Conservation (phyloP, 1,139 yeast species). For the Meyerozyma elateridarum region DNA sequence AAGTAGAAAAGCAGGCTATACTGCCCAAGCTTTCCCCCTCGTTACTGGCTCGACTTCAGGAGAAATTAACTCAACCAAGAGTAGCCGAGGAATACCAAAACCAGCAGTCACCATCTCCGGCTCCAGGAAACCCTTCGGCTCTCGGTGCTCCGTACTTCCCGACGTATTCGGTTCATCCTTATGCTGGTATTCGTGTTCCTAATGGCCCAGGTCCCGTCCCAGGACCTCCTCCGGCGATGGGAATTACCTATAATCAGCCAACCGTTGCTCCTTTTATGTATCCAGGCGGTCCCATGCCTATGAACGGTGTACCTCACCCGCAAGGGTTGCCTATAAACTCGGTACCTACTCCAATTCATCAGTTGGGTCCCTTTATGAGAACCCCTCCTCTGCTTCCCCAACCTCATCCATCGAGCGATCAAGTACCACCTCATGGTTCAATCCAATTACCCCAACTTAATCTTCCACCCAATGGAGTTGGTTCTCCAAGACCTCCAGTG, state of each 20-base stretch:
- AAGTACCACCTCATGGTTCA: no score
- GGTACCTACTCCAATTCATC: background rate
- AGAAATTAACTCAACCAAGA: background rate
- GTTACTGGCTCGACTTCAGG: slow-evolving; percentile 4
- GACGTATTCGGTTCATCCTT: slow-evolving; percentile 21
- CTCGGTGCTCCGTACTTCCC: slow-evolving; percentile 29
- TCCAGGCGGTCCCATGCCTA: slow-evolving; percentile 1
- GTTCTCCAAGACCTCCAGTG: background rate
- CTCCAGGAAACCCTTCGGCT: no score
- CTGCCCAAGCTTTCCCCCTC: slow-evolving; percentile 6
- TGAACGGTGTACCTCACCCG: background rate
- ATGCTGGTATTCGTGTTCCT: slow-evolving; percentile 34
- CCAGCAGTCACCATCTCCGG: slow-evolving; percentile 8
- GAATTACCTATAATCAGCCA: slow-evolving; percentile 5
- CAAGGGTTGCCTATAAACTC: no score
- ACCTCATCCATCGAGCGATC: slow-evolving; percentile 7
- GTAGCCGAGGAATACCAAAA: slow-evolving; percentile 6
- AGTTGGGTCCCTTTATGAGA: slow-evolving; percentile 3
- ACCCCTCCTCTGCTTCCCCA: slow-evolving; percentile 5
- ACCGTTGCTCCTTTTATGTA: slow-evolving; percentile 5
- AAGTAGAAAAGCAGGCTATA: slow-evolving; percentile 8
- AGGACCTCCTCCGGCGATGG: slow-evolving; percentile 36
- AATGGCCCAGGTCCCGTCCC: slow-evolving; percentile 46
- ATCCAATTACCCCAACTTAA: slow-evolving; percentile 4
- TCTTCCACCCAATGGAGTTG: background rate